Conservation (phyloP, 2,329 filamentous ascomycete species). For the Xylaria multiplex region DNA sequence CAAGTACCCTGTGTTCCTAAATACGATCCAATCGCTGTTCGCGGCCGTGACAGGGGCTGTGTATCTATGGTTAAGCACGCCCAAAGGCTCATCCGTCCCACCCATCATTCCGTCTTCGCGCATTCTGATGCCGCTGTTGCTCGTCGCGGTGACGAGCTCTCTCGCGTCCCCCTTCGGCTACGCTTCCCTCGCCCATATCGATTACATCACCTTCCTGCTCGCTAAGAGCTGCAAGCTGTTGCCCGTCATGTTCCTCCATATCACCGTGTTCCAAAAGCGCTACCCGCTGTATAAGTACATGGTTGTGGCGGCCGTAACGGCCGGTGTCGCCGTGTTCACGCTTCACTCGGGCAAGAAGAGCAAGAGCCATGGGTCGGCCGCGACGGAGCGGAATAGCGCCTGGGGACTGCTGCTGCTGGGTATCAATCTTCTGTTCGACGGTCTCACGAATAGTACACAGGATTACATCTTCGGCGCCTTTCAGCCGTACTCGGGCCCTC, state of each 20-base stretch:
- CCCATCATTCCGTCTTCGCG: constrained; percentile 79
- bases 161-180: constrained; percentile 97
- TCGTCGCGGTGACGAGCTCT: constrained; percentile 87
- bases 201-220: constrained; percentile 97
- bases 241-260: constrained; percentile 97
- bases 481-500: constrained; percentile 84
- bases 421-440: constrained; percentile 94
- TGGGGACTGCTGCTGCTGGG: constrained; percentile 86
- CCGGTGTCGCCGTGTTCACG: constrained; percentile 94
- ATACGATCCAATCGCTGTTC: constrained; percentile 93
- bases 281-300: constrained; percentile 98
- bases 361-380: constrained; percentile 60
- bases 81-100: constrained; percentile 58
- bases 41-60: constrained; percentile 82
- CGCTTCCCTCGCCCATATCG: constrained; percentile 89
- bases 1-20: constrained; percentile 93
- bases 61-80: constrained; percentile 78
- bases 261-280: constrained; percentile 86
- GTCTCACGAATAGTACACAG: constrained; percentile 94
- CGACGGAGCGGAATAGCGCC: constrained; percentile 67
- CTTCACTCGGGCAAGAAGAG: constrained; percentile 74
- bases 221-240: constrained; percentile 98
- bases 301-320: constrained; percentile 89
- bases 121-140: constrained; percentile 80
- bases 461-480: constrained; percentile 90